Evolutionary conservation across 768 basidiomycete genomes (phyloP), one percentile per base, ranked within the genome.

Genomic region (Candolleomyces aberdarensis): DNA sequence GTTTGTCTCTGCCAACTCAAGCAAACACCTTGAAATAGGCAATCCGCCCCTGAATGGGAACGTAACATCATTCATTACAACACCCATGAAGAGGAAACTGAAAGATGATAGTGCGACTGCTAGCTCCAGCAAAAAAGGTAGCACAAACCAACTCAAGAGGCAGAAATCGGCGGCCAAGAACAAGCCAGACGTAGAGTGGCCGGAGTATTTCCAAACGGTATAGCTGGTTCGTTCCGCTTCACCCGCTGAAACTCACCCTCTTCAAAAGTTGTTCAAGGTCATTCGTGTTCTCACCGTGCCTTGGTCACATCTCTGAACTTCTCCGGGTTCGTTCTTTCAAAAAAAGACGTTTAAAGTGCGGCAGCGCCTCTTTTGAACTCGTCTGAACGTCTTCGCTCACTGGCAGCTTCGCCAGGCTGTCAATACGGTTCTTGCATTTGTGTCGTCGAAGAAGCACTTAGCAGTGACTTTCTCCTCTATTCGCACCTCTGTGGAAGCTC

Each of bases 381-480:
- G 19, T 46, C 15, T 7, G 15, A 20, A 46, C 44, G 17, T 14
- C 26, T 26, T 26, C 44, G 19, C 44, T 46, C 19, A 46, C 15
- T 46, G 44, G 20, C 43, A 15, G 36, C 10, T 31, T 20, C 11
- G 29, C 44, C 62, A 96, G 91, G 91, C 93, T 10, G 76, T 96
- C 51, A 96, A 95, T 66, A 92, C 93, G 14, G 91, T 96, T 4
- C 81, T 95, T 44, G 93, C 90, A 0, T 96, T 96, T 67, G 82
- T 93, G 43, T 90, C 91, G 2, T 87, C 91, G 0, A 81, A 91
- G 62, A 90, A 91, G 64, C 85, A 91, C 63, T 72, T 96, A 39
- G 89, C 92, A 7, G 87, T 85, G 7, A 94, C 91, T 0, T 96
- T 94, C 67, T 78, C 85, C 6, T 82, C 85, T 3, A 80, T 95